These are phyloP conservation scores for Casuarina glauca DNA, from an alignment of 306 rosid species.

Conservation along the genomic window DNA sequence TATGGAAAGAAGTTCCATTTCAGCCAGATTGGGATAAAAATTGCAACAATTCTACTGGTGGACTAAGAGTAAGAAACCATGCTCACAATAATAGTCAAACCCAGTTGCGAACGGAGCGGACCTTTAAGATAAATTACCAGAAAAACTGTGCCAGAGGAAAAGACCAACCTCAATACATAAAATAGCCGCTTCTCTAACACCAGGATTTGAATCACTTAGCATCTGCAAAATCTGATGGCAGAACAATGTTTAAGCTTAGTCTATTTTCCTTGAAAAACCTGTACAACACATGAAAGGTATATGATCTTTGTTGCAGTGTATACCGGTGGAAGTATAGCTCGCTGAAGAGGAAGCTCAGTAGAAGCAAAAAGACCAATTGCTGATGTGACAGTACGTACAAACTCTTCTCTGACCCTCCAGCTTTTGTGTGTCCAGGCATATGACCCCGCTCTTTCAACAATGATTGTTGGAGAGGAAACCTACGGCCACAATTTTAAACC, in stretches of 20 bases:
- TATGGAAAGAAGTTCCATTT: background rate
- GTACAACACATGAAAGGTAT: conserved; percentile 15
- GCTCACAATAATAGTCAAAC: background rate
- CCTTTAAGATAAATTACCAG: background rate
- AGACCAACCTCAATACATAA: conserved; percentile 83
- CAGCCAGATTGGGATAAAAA: background rate
- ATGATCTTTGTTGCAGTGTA: conserved; percentile 26
- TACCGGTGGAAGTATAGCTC: conserved; percentile 92
- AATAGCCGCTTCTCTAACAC: conserved; percentile 92
- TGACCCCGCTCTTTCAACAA: conserved; percentile 97
- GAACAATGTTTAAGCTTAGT: conserved; percentile 24
- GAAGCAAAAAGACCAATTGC: conserved; percentile 92
- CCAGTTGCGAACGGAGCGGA: background rate
- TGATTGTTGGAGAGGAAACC: conserved; percentile 97
- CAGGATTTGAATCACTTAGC: conserved; percentile 81
- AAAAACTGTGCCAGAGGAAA: background rate
- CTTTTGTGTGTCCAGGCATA: conserved; percentile 93
- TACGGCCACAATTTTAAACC: conserved; percentile 29
- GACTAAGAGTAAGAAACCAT: background rate
- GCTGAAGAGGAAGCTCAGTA: conserved; percentile 91
- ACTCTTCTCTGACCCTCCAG: conserved; percentile 99
- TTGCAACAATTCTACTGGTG: background rate
- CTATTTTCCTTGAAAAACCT: conserved; percentile 1
- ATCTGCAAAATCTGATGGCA: conserved; percentile 80
- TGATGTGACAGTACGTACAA: conserved; percentile 90